phyloP scores from a whole-genome alignment of 768 basidiomycete species.

The Lentinula detonsa region DNA sequence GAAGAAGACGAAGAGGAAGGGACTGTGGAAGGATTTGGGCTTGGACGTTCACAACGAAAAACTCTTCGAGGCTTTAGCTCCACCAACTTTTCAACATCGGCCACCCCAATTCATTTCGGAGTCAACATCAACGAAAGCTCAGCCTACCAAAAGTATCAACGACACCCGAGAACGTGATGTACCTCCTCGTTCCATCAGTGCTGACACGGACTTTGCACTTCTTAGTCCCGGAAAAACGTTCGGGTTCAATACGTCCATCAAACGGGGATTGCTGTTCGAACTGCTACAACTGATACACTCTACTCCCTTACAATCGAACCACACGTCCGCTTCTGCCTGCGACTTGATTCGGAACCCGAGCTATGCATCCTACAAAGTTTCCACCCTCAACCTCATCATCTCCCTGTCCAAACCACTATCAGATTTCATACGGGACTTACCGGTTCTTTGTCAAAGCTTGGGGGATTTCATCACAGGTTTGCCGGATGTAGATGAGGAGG shows the following conservation, averaged over 20 bases:
- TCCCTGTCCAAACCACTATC: conserved; percentile 33
- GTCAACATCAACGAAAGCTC: not conserved
- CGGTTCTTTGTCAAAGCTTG: conserved; percentile 40
- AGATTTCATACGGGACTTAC: conserved; percentile 38
- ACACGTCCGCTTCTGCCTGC: conserved; percentile 21
- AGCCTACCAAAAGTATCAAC: not conserved
- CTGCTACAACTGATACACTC: conserved; percentile 20
- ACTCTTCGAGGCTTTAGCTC: not conserved
- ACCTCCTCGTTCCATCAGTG: not conserved
- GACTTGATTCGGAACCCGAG: conserved; percentile 16
- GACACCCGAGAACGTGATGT: not conserved
- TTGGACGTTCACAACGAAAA: not conserved
- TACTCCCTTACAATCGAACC: not conserved
- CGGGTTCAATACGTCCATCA: conserved; percentile 43
- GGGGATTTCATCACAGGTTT: conserved; percentile 30
- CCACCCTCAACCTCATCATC: conserved; percentile 31
- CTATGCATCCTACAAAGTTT: conserved; percentile 22
- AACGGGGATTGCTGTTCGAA: conserved; percentile 54
- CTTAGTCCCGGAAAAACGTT: conserved; percentile 52
- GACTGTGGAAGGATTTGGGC: not conserved
- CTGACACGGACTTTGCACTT: conserved; percentile 36
- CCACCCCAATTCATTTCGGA: no score
- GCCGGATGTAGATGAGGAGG: conserved; percentile 25
- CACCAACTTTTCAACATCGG: not conserved
- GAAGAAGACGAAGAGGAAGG: not conserved